These are phyloP conservation scores for Zoysia japonica DNA, from an alignment of 176 grass and related monocot species.

Conservation along the genomic window DNA sequence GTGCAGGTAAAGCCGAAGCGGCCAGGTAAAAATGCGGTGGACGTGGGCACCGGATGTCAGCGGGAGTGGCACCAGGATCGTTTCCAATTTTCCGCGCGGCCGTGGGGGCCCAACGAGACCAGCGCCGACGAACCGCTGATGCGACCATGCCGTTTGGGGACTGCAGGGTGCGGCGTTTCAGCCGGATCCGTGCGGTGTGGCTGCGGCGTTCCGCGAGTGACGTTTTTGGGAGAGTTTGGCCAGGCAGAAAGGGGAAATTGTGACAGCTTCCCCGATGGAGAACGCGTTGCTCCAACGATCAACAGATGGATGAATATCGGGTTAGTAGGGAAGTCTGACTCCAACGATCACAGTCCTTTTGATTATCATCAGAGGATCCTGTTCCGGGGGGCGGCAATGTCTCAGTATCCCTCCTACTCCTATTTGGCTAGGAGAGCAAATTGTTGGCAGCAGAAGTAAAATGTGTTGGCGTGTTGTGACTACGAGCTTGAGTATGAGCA, in stretches of 20 bases:
- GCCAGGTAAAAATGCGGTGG: not conserved
- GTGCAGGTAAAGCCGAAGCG: slow-evolving; percentile 5
- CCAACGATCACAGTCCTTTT: too few relatives aligned
- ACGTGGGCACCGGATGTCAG: not conserved
- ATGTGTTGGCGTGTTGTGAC: not conserved
- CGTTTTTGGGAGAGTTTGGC: not conserved
- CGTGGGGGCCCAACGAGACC: not conserved
- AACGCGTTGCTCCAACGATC: too few relatives aligned
- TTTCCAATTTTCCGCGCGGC: not conserved
- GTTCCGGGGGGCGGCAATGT: not conserved
- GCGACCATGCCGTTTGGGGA: slow-evolving; percentile 19
- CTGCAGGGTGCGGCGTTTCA: not conserved
- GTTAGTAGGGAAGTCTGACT: too few relatives aligned
- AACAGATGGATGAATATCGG: too few relatives aligned
- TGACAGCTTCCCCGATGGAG: not conserved
- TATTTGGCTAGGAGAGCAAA: too few relatives aligned
- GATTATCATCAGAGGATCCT: too few relatives aligned
- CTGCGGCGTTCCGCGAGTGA: not conserved
- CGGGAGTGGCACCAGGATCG: not conserved
- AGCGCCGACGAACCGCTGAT: not conserved
- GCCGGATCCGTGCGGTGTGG: not conserved
- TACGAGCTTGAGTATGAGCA: not conserved
- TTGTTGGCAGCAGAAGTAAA: not conserved
- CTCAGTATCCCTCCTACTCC: not conserved
- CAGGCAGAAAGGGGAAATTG: not conserved